Base-by-base conservation (phyloP, 2,329 filamentous ascomycete species). In the Cordyceps cateniannulata region DNA sequence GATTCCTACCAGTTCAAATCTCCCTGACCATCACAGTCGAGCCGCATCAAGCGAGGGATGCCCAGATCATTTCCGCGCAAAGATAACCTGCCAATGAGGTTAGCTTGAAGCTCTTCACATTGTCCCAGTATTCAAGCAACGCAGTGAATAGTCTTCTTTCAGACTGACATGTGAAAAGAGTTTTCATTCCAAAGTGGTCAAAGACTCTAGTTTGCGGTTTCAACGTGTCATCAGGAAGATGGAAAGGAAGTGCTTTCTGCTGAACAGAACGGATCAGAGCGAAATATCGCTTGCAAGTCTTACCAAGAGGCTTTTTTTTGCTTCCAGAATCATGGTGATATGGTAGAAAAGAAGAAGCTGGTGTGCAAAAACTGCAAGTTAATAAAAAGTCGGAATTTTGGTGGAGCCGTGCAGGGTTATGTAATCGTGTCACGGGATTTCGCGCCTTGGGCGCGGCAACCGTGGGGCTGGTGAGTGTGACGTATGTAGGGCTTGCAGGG, bases 201-300 rank as follows among this genome's bases (percentile, higher is more conserved):
- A 95, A 96, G 91, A 96, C 91, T 96, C 91, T 96, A 96, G 90
- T 93, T 93, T 87, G 87, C 84, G 88, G 89, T 91, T 87, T 83
- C 81, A 79, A 80, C 75, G 78, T 91, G 86, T 93, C 90, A 93
- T 93, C 90, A 91, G 74, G 77, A 76, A 64, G 63, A 66, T 68
- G 66, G 62, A 53, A 25, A 51, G 29, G 52, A 38, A 65, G 59
- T 65, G 51, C 57, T 51, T 54, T 40, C 50, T 40, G 61, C 63
- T 55, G 27, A 48, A 49, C 47, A 27, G 53, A 22, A 45, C 24
- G 60, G 61, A 65, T 29, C 27, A n/a, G 40, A 20, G 49, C 12
- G 29, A 20, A 45, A 22, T 25, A 8, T 24, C 12, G 29, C 66
- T 32, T 2, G 32, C 44, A 35, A 60, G 52, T 62, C 68, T 62